Conservation (phyloP, 352 stramenopile species). For the Pythium apleroticum region DNA sequence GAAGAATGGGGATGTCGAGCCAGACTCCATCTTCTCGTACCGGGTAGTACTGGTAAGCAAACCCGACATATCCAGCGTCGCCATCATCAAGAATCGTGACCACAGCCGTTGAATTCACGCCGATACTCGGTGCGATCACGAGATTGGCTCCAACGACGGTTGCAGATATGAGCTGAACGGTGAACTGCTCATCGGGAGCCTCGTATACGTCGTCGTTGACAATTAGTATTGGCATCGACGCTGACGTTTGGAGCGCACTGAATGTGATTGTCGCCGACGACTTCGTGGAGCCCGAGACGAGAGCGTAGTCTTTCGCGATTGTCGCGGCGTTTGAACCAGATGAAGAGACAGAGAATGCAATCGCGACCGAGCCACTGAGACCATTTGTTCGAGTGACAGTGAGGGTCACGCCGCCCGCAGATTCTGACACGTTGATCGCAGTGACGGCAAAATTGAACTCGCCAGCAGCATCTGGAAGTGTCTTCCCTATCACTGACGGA, state of each 20-base stretch:
- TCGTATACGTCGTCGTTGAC: slow-evolving; percentile 52
- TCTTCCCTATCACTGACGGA: slow-evolving; percentile 24
- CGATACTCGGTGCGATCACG: slow-evolving; percentile 31
- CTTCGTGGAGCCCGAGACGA: slow-evolving; percentile 20
- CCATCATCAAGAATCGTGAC: slow-evolving; percentile 67
- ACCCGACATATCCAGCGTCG: slow-evolving; percentile 55
- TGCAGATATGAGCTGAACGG: slow-evolving; percentile 31
- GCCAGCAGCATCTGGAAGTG: slow-evolving; percentile 50
- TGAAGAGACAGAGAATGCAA: slow-evolving; percentile 29
- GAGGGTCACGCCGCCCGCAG: slow-evolving; percentile 34
- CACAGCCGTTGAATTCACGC: slow-evolving; percentile 27
- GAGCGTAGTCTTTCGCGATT: slow-evolving; percentile 38
- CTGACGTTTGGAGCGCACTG: slow-evolving; percentile 27
- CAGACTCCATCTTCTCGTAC: slow-evolving; percentile 37
- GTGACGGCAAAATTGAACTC: slow-evolving; percentile 44
- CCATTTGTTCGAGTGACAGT: slow-evolving; percentile 42
- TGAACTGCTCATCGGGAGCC: slow-evolving; percentile 39
- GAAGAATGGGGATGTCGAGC: slow-evolving; percentile 40
- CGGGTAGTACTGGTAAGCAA: slow-evolving; percentile 30
- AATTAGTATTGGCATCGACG: slow-evolving; percentile 37
- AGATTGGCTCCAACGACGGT: background rate
- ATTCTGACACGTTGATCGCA: slow-evolving; percentile 36
- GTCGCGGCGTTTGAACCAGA: slow-evolving; percentile 22
- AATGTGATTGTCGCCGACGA: slow-evolving; percentile 37
- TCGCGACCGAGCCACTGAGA: slow-evolving; percentile 39